These are phyloP conservation scores for Fusarium tjaetaba DNA, from an alignment of 2,329 filamentous ascomycete genomes.

Conservation along the genomic window DNA sequence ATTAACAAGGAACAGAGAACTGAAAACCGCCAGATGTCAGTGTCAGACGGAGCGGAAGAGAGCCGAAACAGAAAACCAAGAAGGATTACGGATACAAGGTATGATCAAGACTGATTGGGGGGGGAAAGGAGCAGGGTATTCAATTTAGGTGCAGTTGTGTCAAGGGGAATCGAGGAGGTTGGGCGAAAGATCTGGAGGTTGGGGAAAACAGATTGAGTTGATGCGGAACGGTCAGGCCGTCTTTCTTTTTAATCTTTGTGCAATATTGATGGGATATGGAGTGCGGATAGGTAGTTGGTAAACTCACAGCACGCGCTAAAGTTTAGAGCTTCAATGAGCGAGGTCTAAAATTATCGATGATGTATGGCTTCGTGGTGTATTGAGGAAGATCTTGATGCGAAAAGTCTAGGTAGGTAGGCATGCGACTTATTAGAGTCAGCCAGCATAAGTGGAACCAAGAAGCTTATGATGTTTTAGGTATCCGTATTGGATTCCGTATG, in stretches of 20 bases:
- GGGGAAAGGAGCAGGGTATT: constrained; percentile 2
- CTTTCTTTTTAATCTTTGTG: not conserved
- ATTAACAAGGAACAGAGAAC: constrained; percentile 13
- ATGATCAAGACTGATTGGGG: constrained; percentile 10
- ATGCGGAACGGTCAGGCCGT: constrained; percentile 27
- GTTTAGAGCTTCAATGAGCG: not conserved
- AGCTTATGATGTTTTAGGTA: not conserved
- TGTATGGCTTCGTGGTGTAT: not conserved
- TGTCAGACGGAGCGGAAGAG: constrained; percentile 25
- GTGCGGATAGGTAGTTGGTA: not conserved
- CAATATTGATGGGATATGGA: constrained; percentile 1
- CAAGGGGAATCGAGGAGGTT: constrained; percentile 26
- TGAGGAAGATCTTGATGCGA: not conserved
- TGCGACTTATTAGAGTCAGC: not conserved
- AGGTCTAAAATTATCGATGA: constrained; percentile 11
- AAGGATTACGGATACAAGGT: not conserved
- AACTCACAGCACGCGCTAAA: constrained; percentile 24
- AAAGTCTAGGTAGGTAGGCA: not conserved
- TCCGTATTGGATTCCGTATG: not conserved
- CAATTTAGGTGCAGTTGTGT: constrained; percentile 27
- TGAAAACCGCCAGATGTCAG: constrained; percentile 5
- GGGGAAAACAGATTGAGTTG: constrained; percentile 22
- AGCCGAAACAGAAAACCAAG: constrained; percentile 15
- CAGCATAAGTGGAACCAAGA: constrained; percentile 8
- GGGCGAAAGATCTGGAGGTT: constrained; percentile 22